Evolutionary conservation across 345 rosid species (phyloP).

Genomic region (Laguncularia racemosa): DNA sequence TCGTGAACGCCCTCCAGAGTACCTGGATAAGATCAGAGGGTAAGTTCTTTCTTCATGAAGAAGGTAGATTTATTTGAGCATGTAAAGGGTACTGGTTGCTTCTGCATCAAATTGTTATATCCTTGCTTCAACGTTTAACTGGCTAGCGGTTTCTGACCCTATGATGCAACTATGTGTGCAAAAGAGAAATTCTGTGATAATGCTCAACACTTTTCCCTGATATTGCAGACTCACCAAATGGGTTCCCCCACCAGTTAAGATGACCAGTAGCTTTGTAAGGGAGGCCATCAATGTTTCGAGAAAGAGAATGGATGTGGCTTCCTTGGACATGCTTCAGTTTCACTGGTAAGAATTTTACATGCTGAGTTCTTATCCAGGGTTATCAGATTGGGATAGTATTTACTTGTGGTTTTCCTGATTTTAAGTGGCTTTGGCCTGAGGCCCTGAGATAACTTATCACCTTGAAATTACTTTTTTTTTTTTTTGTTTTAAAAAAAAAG

Average conservation of each 20-base stretch:
- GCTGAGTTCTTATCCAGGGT: slow-evolving; percentile 1
- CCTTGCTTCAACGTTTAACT: no score
- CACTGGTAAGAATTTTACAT: slow-evolving; percentile 48
- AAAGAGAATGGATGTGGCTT: slow-evolving; percentile 89
- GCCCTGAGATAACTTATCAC: no score
- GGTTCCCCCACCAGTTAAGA: slow-evolving; percentile 97
- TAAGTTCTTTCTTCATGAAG: slow-evolving; percentile 20
- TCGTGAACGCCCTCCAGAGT: slow-evolving; percentile 69
- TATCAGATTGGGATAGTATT: neutral
- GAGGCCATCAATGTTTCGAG: slow-evolving; percentile 66
- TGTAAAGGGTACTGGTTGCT: no score
- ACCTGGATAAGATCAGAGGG: slow-evolving; percentile 70
- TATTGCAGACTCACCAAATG: slow-evolving; percentile 86
- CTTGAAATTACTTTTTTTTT: no score
- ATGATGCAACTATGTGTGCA: no score
- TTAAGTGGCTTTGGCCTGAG: no score
- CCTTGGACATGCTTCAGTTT: slow-evolving; percentile 97
- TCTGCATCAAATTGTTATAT: no score
- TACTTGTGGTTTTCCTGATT: no score
- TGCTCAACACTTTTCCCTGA: neutral
- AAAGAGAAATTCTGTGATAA: no score
- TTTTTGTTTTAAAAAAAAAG: no score
- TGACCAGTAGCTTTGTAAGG: slow-evolving; percentile 69
- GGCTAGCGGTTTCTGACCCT: no score
- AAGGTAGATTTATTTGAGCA: no score